A percentile compares a stretch with the other conserved stretches of the same genome.
Evolutionary conservation across 345 rosid species (phyloP).

Genomic region (Sisymbrium altissimum): DNA sequence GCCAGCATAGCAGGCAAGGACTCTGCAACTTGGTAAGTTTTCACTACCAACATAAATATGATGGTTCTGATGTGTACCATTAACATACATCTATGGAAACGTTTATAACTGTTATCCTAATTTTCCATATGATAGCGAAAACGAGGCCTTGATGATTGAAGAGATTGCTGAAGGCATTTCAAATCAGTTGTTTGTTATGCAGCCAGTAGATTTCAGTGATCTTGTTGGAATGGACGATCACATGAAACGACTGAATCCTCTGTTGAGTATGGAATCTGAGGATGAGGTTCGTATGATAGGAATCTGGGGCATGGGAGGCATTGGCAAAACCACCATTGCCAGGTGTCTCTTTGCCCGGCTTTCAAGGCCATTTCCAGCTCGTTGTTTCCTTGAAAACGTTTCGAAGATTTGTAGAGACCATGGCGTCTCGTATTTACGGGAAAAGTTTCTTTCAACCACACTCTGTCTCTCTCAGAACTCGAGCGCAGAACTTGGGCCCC

Average conservation of each 20-base stretch:
- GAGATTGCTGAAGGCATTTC: conserved; percentile 12
- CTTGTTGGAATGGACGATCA: conserved; percentile 26
- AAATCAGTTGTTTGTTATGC: neutral
- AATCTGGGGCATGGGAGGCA: conserved; percentile 38
- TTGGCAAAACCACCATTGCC: conserved; percentile 1
- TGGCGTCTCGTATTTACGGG: neutral
- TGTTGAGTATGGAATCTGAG: neutral
- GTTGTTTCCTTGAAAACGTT: too few species aligned
- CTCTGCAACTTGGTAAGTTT: conserved; percentile 7
- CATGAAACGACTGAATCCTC: neutral
- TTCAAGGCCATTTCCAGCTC: too few species aligned
- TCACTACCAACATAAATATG: too few species aligned
- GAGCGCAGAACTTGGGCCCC: too few species aligned
- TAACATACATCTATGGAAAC: too few species aligned
- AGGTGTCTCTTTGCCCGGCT: too few species aligned
- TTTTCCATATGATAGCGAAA: too few species aligned
- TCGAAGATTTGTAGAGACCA: too few species aligned
- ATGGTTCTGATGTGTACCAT: too few species aligned
- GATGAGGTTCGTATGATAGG: conserved; percentile 19
- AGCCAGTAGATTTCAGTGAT: neutral
- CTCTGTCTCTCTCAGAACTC: too few species aligned
- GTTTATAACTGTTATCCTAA: too few species aligned
- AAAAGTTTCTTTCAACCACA: neutral
- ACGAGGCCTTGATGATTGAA: conserved; percentile 17
- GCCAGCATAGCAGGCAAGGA: conserved; percentile 13